phyloP scores from a whole-genome alignment of 176 grass and related monocot species.

The Sorghum bicolor region DNA sequence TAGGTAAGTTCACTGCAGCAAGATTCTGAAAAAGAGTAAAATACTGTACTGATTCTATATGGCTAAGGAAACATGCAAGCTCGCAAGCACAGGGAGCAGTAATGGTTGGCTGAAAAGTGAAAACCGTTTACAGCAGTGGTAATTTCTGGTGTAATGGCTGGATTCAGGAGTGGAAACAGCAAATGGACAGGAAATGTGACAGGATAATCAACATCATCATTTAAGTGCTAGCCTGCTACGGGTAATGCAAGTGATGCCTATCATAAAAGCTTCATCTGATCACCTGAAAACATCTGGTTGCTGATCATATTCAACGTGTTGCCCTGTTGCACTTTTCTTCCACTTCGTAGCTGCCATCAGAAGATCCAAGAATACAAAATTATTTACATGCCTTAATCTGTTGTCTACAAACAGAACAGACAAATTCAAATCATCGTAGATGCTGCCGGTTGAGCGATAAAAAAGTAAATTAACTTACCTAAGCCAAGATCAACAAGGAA shows the following conservation, averaged over 20 bases:
- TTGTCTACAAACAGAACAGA: background rate
- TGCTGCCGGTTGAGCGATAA: background rate
- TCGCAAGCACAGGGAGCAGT: background rate
- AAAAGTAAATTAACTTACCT: constrained; percentile 47
- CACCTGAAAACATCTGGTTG: constrained; percentile 98
- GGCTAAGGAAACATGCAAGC: background rate
- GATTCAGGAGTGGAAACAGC: background rate
- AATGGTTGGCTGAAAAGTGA: background rate
- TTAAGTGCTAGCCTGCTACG: background rate
- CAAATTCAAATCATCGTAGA: constrained; percentile 16
- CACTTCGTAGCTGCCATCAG: constrained; percentile 77
- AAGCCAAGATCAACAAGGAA: constrained; percentile 99
- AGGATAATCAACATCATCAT: background rate
- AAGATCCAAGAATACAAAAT: constrained; percentile 29
- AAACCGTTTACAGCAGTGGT: background rate
- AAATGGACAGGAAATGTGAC: constrained; percentile 4
- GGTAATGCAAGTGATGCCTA: constrained; percentile 20
- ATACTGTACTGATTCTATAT: background rate
- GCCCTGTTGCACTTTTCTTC: constrained; percentile 70
- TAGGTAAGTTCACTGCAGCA: background rate
- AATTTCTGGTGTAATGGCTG: background rate
- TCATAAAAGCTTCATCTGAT: constrained; percentile 24
- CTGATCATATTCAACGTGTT: constrained; percentile 95
- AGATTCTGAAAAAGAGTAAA: constrained; percentile 6
- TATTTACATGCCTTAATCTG: constrained; percentile 18